phyloP scores from a whole-genome alignment of 805 yeast genomes.

The Saturnispora gosingensis region DNA sequence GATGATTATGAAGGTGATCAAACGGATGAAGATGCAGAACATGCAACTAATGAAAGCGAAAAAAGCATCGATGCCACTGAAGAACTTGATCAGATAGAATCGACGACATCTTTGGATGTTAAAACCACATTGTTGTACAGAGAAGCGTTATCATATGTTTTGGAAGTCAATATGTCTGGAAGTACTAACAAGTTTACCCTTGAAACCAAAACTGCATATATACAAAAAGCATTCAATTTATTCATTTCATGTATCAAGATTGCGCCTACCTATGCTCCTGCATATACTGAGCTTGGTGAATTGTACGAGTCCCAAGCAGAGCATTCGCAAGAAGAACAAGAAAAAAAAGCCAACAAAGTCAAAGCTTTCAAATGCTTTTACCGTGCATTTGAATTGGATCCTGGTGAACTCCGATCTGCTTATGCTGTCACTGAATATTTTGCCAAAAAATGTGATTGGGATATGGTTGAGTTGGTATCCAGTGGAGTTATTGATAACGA shows the following conservation, averaged over 20 bases:
- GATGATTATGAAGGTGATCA: not conserved
- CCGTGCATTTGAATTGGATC: constrained; percentile 82
- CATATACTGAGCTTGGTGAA: constrained; percentile 74
- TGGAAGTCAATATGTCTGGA: constrained; percentile 19
- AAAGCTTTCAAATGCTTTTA: constrained; percentile 82
- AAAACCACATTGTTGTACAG: constrained; percentile 64
- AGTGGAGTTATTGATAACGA: constrained; percentile 57
- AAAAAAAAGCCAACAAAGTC: constrained; percentile 33
- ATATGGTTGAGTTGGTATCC: constrained; percentile 66
- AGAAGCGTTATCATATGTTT: constrained; percentile 55
- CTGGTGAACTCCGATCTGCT: constrained; percentile 68
- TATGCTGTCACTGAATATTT: constrained; percentile 61
- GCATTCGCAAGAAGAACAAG: not conserved
- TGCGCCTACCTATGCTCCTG: constrained; percentile 59
- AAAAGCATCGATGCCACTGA: not conserved
- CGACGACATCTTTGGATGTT: constrained; percentile 38
- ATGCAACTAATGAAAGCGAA: not conserved
- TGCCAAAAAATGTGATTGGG: constrained; percentile 69
- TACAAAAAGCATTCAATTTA: constrained; percentile 45
- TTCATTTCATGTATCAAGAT: constrained; percentile 56
- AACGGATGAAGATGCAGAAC: not conserved
- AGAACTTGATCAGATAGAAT: not conserved
- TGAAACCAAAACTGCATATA: constrained; percentile 18
- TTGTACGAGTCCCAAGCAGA: constrained; percentile 51
- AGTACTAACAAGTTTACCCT: constrained; percentile 5